Evolutionary conservation across 768 basidiomycete genomes (phyloP).

Genomic region (Xerocomellus intermedius): DNA sequence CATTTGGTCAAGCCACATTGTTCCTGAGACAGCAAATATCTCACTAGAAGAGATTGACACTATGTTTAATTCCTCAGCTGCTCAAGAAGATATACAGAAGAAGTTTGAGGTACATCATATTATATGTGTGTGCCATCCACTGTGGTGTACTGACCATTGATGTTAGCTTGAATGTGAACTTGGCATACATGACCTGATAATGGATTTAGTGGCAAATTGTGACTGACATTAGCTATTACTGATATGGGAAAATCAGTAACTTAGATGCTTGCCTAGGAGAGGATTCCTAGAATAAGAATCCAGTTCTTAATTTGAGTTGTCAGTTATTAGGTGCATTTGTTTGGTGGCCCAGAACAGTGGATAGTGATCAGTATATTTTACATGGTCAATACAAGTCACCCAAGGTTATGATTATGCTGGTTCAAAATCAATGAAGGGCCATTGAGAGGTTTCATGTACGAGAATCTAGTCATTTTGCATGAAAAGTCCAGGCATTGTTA

Average conservation of each 20-base stretch:
- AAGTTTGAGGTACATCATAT: constrained; percentile 47
- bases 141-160: background rate
- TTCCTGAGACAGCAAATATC: constrained; percentile 78
- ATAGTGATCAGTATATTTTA: too few species aligned
- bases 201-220: constrained; percentile 30
- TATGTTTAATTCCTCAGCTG: constrained; percentile 60
- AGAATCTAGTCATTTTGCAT: too few species aligned
- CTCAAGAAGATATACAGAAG: constrained; percentile 48
- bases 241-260: background rate
- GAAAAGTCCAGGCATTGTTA: too few species aligned
- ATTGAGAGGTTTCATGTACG: too few species aligned
- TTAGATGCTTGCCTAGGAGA: background rate
- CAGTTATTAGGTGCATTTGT: background rate
- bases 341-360: too few species aligned
- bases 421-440: too few species aligned
- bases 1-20: constrained; percentile 64
- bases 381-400: too few species aligned
- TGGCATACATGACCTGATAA: constrained; percentile 48
- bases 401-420: too few species aligned
- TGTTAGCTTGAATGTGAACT: constrained; percentile 56
- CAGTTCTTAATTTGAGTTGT: background rate
- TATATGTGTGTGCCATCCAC: background rate
- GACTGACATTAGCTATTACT: constrained; percentile 3
- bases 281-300: background rate
- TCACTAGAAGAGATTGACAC: constrained; percentile 76